Percentiles rank a stretch among this genome's conserved stretches.
These are phyloP conservation scores for Thermochaetoides thermophila DNA, from an alignment of 495 filamentous ascomycete genomes.

Conservation along the genomic window DNA sequence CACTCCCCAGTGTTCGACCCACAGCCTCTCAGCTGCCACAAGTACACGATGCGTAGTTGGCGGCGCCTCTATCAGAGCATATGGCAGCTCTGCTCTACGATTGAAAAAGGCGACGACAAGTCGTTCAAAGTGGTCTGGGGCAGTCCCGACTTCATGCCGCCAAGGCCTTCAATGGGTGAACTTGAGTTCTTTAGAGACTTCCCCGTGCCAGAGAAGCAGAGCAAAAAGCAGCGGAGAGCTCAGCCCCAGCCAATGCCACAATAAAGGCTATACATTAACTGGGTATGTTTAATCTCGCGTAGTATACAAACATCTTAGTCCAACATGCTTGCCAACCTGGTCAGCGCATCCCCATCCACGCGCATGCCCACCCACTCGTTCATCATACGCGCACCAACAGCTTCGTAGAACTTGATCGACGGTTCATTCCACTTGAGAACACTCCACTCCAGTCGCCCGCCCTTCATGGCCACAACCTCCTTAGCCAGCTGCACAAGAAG, in stretches of 20 bases:
- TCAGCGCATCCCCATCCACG: slow-evolving; percentile 59
- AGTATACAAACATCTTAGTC: slow-evolving; percentile 6
- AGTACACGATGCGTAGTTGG: slow-evolving; percentile 11
- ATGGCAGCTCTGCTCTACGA: slow-evolving; percentile 20
- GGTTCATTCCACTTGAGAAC: slow-evolving; percentile 87
- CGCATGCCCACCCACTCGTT: slow-evolving; percentile 87
- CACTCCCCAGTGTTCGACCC: slow-evolving; percentile 20
- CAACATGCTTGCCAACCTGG: slow-evolving; percentile 38
- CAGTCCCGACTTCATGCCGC: neutral
- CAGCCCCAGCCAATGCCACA: too few species aligned
- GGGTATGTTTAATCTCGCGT: too few species aligned
- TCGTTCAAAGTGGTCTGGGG: slow-evolving; percentile 26
- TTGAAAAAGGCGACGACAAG: slow-evolving; percentile 12
- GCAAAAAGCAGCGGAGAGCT: neutral
- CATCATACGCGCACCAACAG: slow-evolving; percentile 67
- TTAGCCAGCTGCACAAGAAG: slow-evolving; percentile 63
- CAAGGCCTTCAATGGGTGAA: slow-evolving; percentile 6
- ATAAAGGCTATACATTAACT: too few species aligned
- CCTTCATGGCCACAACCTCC: slow-evolving; percentile 55
- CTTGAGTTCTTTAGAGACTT: slow-evolving; percentile 8
- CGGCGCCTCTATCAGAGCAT: slow-evolving; percentile 18
- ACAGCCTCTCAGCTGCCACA: slow-evolving; percentile 14
- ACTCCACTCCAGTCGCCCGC: slow-evolving; percentile 77
- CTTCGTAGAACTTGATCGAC: slow-evolving; percentile 74
- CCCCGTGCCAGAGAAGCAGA: neutral